phyloP scores from a whole-genome alignment of 1,284 basidiomycete species.

The Kalmanozyma brasiliensis region DNA sequence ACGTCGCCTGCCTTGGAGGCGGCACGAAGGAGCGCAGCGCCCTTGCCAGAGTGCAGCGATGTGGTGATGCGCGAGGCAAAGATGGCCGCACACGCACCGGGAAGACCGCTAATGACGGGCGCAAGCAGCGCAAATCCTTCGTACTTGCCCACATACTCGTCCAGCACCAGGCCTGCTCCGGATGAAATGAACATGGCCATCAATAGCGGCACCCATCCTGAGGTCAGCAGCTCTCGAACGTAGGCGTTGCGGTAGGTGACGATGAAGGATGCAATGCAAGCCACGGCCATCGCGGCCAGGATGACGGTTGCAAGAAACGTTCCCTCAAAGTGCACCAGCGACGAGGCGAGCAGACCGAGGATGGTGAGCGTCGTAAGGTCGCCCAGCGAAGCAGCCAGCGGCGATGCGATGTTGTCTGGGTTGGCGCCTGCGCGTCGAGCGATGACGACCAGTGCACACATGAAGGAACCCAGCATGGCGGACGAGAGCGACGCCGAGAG shows the following conservation, averaged over 20 bases:
- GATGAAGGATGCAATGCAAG: slow-evolving; percentile 73
- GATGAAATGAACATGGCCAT: slow-evolving; percentile 92
- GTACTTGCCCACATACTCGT: slow-evolving; percentile 85
- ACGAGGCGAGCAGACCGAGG: slow-evolving; percentile 66
- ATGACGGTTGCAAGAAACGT: slow-evolving; percentile 71
- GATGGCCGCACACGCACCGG: slow-evolving; percentile 84
- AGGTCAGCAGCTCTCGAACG: slow-evolving; percentile 78
- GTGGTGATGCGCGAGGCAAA: slow-evolving; percentile 91
- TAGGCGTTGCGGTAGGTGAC: slow-evolving; percentile 75
- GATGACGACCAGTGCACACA: slow-evolving; percentile 84
- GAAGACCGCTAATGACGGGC: slow-evolving; percentile 82
- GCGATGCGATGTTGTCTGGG: slow-evolving; percentile 95
- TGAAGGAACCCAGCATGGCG: slow-evolving; percentile 86
- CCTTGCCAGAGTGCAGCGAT: slow-evolving; percentile 74
- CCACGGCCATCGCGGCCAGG: slow-evolving; percentile 74
- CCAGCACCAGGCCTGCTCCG: slow-evolving; percentile 89
- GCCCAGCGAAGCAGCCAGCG: slow-evolving; percentile 89
- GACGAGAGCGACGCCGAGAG: slow-evolving; percentile 83
- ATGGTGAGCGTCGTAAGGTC: slow-evolving; percentile 82
- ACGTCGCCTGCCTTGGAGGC: slow-evolving; percentile 25
- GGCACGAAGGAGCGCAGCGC: slow-evolving; percentile 28
- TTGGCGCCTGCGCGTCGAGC: slow-evolving; percentile 81
- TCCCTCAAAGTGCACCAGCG: slow-evolving; percentile 67
- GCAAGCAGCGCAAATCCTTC: slow-evolving; percentile 88
- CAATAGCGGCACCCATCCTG: slow-evolving; percentile 90